Conservation (phyloP, 169 alveolate genomes). For the Neospora caninum region DNA sequence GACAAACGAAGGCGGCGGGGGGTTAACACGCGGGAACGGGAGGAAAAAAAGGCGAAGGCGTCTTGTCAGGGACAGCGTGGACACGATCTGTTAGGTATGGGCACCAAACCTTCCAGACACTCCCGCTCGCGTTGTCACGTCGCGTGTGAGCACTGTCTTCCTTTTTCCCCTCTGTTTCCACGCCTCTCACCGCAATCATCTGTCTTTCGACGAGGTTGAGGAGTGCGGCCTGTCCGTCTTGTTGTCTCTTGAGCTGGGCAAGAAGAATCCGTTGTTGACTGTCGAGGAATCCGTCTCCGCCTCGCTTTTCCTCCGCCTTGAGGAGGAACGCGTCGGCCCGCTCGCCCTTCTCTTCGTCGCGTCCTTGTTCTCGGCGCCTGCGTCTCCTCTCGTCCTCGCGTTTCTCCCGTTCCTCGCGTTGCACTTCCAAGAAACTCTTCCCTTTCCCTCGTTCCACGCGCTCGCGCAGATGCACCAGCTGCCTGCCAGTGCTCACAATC, state of each 20-base stretch:
- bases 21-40: too few species aligned
- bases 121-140: too few species aligned
- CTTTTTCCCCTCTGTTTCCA: too few species aligned
- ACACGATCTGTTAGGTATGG: too few species aligned
- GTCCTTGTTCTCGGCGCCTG: not conserved
- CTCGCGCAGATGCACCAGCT: not conserved
- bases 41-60: too few species aligned
- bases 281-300: not conserved
- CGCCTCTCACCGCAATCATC: not conserved
- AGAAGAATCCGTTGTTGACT: not conserved
- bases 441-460: not conserved
- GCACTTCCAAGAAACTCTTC: not conserved
- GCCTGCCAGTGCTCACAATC: not conserved
- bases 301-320: not conserved
- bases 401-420: not conserved
- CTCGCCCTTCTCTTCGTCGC: not conserved
- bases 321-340: not conserved
- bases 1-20: too few species aligned
- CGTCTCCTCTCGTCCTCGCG: not conserved
- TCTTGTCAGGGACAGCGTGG: too few species aligned
- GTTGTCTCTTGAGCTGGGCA: not conserved
- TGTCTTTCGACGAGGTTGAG: conserved; percentile 11
- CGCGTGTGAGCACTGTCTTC: too few species aligned
- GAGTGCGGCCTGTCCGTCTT: not conserved
- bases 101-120: too few species aligned